Evolutionary conservation across 768 basidiomycete species (phyloP).

Genomic region (Leccinum subtestaceum): DNA sequence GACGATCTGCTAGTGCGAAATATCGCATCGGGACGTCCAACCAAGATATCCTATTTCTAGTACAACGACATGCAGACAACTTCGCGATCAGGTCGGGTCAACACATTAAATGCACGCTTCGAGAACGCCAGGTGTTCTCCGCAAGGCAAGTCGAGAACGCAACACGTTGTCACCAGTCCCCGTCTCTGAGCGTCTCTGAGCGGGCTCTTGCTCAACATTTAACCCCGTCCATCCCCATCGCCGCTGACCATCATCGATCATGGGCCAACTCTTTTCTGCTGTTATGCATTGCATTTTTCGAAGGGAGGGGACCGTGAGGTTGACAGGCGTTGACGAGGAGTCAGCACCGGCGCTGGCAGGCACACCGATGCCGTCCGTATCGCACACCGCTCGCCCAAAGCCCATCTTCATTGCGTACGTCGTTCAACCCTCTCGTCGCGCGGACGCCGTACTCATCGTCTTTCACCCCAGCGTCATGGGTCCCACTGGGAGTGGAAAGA

Average conservation of each 20-base stretch:
- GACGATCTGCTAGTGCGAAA: background rate
- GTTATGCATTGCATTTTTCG: constrained; percentile 4
- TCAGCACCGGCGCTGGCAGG: constrained; percentile 1
- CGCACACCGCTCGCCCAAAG: constrained; percentile 5
- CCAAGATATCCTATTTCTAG: background rate
- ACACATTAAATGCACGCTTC: constrained; percentile 6
- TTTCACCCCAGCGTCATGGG: constrained; percentile 26
- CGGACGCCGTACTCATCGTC: constrained; percentile 1
- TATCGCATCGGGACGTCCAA: background rate
- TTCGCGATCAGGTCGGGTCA: background rate
- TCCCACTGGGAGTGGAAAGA: constrained; percentile 31
- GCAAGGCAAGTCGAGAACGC: background rate
- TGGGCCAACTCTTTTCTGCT: constrained; percentile 22
- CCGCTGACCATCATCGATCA: constrained; percentile 10
- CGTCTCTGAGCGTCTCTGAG: background rate
- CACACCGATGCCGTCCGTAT: background rate
- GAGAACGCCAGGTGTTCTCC: constrained; percentile 7
- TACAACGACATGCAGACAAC: background rate
- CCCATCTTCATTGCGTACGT: constrained; percentile 31
- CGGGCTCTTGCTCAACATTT: background rate
- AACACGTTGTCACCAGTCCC: constrained; percentile 10
- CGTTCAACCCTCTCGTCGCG: background rate
- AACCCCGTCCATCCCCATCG: constrained; percentile 8
- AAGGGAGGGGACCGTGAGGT: constrained; percentile 9
- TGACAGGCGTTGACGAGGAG: constrained; percentile 20